Base-by-base conservation (phyloP, 2,329 filamentous ascomycete genomes). In the Ceratocystis alfenasii region DNA sequence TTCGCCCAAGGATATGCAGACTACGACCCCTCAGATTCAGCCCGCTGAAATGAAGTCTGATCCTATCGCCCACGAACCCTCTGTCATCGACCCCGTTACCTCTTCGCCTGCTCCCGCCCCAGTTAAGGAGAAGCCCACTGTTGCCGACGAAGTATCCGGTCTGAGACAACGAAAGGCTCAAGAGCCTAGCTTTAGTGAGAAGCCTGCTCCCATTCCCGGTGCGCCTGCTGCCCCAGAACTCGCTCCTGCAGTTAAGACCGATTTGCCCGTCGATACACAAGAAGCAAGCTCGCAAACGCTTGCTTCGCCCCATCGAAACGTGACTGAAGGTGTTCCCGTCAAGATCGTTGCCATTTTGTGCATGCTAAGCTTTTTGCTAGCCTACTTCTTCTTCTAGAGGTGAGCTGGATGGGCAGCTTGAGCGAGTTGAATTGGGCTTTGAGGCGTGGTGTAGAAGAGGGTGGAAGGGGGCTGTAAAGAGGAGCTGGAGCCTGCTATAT, bases 341-440 rank as follows among this genome's bases (percentile, higher is more conserved):
- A 87, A 93, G 75, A 83, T 93, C 69, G 89, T 89, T 57, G 93
- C 94, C 25, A 79, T 85, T 25, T 79, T 99, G 55, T 96, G 92
- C 74, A 79, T 99, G 72, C 72, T 95, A 69, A 92, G 90, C 79
- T 99, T 99, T 79, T 77, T 99, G 73, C 83, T 97, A 71, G 94
- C 91, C 65, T 99, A 96, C 78, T 84, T 97, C 76, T 91, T 99
- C 80, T 99, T 99, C 77, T 99, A 86, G 66, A 63, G 62, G 25
- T 53, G 55, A 59, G 63, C 67, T 44, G 64, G 68, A 62, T 62
- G 28, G 53, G 48, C 55, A 15, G 44, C 59, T 50, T 48, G 30
- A 65, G 55, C 36, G 33, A 36, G 12, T 25, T 4, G n/a, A 7
- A 25, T 59, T 20, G 12, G 36, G 36, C 30, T 36, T 33, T 33